Evolutionary conservation across 2,329 filamentous ascomycete species (phyloP), one percentile per base, ranked within the genome.

Genomic region (Rasamsonia emersonii): DNA sequence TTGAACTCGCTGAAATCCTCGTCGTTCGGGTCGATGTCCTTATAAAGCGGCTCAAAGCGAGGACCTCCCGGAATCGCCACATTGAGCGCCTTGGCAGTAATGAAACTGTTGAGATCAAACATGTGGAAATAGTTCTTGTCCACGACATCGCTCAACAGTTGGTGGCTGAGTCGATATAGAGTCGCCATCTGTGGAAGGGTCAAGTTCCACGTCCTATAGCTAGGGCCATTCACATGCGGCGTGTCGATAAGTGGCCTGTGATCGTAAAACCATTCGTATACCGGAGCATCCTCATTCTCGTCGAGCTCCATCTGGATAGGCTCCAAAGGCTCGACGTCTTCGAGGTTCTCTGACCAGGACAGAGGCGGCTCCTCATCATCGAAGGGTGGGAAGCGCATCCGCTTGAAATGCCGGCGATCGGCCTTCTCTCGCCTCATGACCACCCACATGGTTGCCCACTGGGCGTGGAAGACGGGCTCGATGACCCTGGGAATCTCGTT

Each of bases 1-100:
- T 98, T 98, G 71, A 98, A 98, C 61, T 98, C 91, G 61, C 91
- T 91, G 61, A 98, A 98, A 54, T 98, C 91, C 59, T 98, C 91
- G 46, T 96, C 89, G 49, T 98, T 98, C 2, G 91, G 91, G 57
- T 98, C 88, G 39, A 98, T 88, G 49, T 98, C 91, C 63, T 98
- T 98, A 70, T 95, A 98, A 13, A 98, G 60, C 15, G 91, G 91
- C 61, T 98, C 91, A 43, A 98, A 98, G 18, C 91, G 79, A 39
- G 91, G 91, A 7, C 91, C 93, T 54, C 91, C 91, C n/a, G 91
- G 91, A 33, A 98, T 85, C 7, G 93, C 89, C 32, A 98, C 89
- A 47, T 98, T 98, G 25, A 98, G 68, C 1, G 91, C 91, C 62
- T 98, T 98, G 19, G 91, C 89, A 15, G 91, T 95, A 45, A 94